These are phyloP conservation scores for Colletotrichum sp. DNA, from an alignment of 2,329 filamentous ascomycete genomes.

Conservation along the genomic window DNA sequence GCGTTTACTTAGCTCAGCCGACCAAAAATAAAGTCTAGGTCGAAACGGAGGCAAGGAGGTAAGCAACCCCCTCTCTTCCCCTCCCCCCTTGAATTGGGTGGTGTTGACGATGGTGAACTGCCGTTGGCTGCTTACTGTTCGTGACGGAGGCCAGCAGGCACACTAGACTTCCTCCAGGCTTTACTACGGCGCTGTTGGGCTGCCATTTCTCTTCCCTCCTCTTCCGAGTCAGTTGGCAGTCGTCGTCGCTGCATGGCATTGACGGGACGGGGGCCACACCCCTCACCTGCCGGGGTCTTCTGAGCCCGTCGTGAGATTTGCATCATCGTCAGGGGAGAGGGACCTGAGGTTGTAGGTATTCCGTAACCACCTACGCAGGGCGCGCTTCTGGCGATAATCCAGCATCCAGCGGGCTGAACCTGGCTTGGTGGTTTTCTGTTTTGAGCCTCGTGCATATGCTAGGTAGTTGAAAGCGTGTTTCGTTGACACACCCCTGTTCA, in stretches of 20 bases:
- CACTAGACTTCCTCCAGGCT: neutral
- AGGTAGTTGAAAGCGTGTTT: slow-evolving; percentile 1
- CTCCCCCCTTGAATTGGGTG: neutral
- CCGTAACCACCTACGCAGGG: neutral
- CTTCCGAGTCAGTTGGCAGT: neutral
- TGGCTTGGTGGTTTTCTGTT: slow-evolving; percentile 2
- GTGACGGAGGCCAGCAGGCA: neutral
- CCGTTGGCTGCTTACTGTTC: neutral
- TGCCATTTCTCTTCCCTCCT: neutral
- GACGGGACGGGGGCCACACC: neutral
- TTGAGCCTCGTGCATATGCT: slow-evolving; percentile 14
- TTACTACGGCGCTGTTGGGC: neutral
- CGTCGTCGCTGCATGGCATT: neutral
- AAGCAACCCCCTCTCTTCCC: neutral
- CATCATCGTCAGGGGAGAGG: neutral
- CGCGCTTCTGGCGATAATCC: slow-evolving; percentile 2
- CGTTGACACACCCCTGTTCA: neutral
- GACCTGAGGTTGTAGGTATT: neutral
- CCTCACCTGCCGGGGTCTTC: neutral
- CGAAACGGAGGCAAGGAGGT: slow-evolving; percentile 12
- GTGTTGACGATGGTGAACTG: neutral
- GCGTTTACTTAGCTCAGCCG: neutral
- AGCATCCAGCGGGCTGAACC: neutral
- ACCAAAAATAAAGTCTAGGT: neutral
- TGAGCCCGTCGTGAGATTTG: neutral